Percentiles rank a stretch among this genome's conserved stretches.
Evolutionary conservation across 306 rosid species (phyloP).

Genomic region (Elaeagnus macrophylla): DNA sequence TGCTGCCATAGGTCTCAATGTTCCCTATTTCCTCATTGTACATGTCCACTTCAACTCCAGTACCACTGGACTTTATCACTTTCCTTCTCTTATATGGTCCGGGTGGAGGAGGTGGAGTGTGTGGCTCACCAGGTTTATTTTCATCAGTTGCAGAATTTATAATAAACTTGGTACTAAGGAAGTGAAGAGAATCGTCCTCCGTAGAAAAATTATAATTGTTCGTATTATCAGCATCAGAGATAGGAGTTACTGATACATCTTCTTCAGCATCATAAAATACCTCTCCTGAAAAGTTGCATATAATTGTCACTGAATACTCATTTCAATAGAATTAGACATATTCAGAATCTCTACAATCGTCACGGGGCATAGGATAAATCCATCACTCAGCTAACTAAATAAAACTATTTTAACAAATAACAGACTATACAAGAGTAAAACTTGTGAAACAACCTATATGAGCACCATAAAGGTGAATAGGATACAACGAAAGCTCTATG

Average conservation of each 20-base stretch:
- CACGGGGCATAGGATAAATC: conserved; percentile 9
- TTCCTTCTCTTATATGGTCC: conserved; percentile 83
- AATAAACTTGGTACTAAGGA: conserved; percentile 22
- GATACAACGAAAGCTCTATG: neutral
- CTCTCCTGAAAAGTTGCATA: conserved; percentile 52
- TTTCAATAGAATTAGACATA: conserved; percentile 16
- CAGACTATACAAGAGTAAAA: conserved; percentile 5
- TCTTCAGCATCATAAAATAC: conserved; percentile 67
- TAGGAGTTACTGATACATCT: conserved; percentile 25
- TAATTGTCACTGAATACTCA: conserved; percentile 17
- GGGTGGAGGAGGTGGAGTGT: conserved; percentile 61
- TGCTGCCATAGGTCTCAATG: conserved; percentile 3
- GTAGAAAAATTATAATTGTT: conserved; percentile 17
- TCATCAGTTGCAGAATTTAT: conserved; percentile 24
- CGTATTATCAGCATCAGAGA: conserved; percentile 29
- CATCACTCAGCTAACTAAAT: neutral
- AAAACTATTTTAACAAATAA: conserved; percentile 9
- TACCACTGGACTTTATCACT: conserved; percentile 29
- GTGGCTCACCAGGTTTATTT: conserved; percentile 20
- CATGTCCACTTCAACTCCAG: conserved; percentile 30
- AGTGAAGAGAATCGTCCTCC: conserved; percentile 29
- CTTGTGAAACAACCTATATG: neutral
- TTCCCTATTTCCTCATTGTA: conserved; percentile 23
- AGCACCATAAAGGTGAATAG: neutral
- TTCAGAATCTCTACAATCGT: conserved; percentile 17